Evolutionary conservation across 2,329 filamentous ascomycete species (phyloP), one percentile per base, ranked within the genome.

Genomic region (Chrysosporium keratinophilum): DNA sequence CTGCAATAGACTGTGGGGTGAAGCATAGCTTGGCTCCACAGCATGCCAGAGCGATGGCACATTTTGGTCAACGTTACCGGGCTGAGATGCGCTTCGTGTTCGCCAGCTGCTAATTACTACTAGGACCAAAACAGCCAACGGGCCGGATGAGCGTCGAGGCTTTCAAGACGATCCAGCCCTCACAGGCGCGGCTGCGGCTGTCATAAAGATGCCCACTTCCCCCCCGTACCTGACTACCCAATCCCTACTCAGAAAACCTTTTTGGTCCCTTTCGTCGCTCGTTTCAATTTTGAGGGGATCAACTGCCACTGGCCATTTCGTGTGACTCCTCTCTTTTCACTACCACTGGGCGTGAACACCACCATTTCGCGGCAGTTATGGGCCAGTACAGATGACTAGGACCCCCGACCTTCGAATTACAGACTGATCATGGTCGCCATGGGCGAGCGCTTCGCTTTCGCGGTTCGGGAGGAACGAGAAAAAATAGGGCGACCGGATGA

Each of bases 401-500:
- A 19, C 11, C 31, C 23, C 7, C 33, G 23, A 28, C 23, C 23
- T 28, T 28, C 28, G 41, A 37, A 28, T 37, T 48, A 20, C 12
- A 35, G 14, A 33, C 14, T 15, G 19, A 47, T 33, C 23, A 15
- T 28, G 20, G 39, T 28, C 17, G 33, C 43, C 45, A 54, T 54
- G 51, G 34, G 37, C 41, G 34, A 31, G 19, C 40, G 28, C 4
- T 41, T 46, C 42, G 23, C 50, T 31, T 35, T 44, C 19, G 23
- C 51, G n/a, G 20, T 15, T 11, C 50, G 50, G 43, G 35, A 37
- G 14, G 40, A 10, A 20, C 19, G 50, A 35, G 42, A 57, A 23
- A 14, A 43, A 23, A 50, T 52, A 20, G 44, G 44, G 12, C 57
- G 58, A 17, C 58, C 57, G 17, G 45, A 57, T 35, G 33, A 46